Evolutionary conservation across 164 flowering plant species (phyloP), one percentile per base, ranked within the genome.

Genomic region (Piper betle): DNA sequence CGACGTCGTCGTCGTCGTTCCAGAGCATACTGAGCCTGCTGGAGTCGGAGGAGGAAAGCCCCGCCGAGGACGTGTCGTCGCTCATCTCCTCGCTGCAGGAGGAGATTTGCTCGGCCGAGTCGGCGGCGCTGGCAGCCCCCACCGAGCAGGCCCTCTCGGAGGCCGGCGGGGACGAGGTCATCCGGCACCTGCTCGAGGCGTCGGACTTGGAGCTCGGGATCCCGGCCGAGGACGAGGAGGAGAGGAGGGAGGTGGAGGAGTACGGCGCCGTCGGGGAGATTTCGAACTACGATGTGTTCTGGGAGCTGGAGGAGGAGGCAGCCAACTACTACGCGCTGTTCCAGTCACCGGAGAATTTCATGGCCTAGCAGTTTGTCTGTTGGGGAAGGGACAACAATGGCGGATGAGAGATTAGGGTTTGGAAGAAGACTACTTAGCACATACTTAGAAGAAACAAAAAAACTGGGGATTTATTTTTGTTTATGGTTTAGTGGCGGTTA

Each of bases 171-270:
- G 61, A 58, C 13, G 61, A 56, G 67, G 61, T 64, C 33, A 59
- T 65, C 15, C 39, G 57, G 46, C 55, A 52, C 58, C 68, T 65
- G 16, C 68, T 65, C 20, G 68, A 65, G 53, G 68, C 68, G 19
- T 65, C 68, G 5, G 68, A 65, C 58, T 62, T 58, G 58, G 68
- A 65, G 52, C 68, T 65, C 37, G 68, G 68, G 19, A 65, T 65
- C 18, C 68, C 68, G 37, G 15, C 52, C 17, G 4, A 17, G n/a
- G 66, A 64, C 13, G 50, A 41, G 37, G 53, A 1, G 25, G 64
- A 33, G 18, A 37, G 33, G 18, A 6, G 3, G 37, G 33, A 3
- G 25, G 64, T 15, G 25, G 40, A 19, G 57, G 39, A 15, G 53
- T 57, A 20, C 10, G 63, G n/a, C 10, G 40, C 17, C 16, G 17